phyloP scores from a whole-genome alignment of 208 protist species.

The Crithidia expoeki region DNA sequence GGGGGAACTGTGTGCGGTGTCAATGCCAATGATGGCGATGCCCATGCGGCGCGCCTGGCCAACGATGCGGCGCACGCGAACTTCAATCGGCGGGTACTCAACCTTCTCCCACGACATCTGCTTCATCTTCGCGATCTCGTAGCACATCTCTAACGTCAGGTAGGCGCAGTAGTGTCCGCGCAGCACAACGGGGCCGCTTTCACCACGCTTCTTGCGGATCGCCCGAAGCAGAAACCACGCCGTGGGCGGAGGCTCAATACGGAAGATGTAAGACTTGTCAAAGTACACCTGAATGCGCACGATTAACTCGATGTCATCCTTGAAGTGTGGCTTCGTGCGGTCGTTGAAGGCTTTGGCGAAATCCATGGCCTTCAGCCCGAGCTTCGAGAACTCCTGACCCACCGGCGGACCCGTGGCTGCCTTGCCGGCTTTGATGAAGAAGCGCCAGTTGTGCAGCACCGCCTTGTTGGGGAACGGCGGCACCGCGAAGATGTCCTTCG shows the following conservation, averaged over 20 bases:
- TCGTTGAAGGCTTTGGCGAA: constrained; percentile 92
- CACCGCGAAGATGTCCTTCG: constrained; percentile 78
- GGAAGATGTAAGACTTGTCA: constrained; percentile 90
- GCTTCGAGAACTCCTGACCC: constrained; percentile 90
- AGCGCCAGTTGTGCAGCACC: constrained; percentile 91
- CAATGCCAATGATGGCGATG: constrained; percentile 87
- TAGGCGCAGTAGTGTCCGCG: constrained; percentile 72
- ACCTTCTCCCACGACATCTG: constrained; percentile 73
- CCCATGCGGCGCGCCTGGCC: constrained; percentile 89
- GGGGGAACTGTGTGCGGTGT: constrained; percentile 71
- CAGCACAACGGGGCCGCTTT: constrained; percentile 67
- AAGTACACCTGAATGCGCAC: constrained; percentile 92
- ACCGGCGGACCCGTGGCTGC: constrained; percentile 88
- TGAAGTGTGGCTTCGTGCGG: constrained; percentile 86
- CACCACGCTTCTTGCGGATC: constrained; percentile 81
- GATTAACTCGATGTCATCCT: constrained; percentile 88
- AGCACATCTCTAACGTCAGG: constrained; percentile 92
- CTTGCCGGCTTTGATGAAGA: constrained; percentile 89
- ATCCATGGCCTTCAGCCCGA: constrained; percentile 91
- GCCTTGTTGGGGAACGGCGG: constrained; percentile 79
- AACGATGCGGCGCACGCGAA: constrained; percentile 81
- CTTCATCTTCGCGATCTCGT: constrained; percentile 92
- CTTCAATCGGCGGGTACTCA: constrained; percentile 87
- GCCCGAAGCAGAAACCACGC: constrained; percentile 85
- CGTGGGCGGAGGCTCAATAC: constrained; percentile 87